A percentile compares a stretch with the other conserved stretches of the same genome.
phyloP scores from a whole-genome alignment of 306 rosid genomes.

The Ochetophila trinervis region DNA sequence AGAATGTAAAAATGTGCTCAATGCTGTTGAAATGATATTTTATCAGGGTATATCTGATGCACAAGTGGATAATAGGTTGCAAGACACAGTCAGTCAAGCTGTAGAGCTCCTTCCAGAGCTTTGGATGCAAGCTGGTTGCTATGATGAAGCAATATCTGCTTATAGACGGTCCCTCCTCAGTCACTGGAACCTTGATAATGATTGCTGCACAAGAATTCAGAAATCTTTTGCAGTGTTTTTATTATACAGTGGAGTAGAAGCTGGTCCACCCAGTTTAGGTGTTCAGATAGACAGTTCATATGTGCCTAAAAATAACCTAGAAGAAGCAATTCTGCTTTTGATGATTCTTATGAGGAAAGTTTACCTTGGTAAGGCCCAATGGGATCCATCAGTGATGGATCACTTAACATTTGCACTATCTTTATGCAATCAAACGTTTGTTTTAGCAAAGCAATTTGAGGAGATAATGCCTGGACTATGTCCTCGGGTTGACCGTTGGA shows the following conservation, averaged over 20 bases:
- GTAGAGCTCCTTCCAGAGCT: slow-evolving; percentile 98
- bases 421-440: slow-evolving; percentile 68
- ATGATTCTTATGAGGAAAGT: slow-evolving; percentile 72
- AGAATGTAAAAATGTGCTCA: slow-evolving; percentile 78
- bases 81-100: slow-evolving; percentile 76
- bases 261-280: slow-evolving; percentile 80
- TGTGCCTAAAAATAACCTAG: slow-evolving; percentile 85
- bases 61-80: slow-evolving; percentile 82
- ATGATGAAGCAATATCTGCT: slow-evolving; percentile 65
- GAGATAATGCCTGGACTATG: slow-evolving; percentile 85
- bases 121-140: slow-evolving; percentile 66
- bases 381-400: slow-evolving; percentile 93
- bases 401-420: slow-evolving; percentile 91
- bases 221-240: slow-evolving; percentile 70
- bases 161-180: slow-evolving; percentile 84
- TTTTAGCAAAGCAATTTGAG: slow-evolving; percentile 73
- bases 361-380: slow-evolving; percentile 59
- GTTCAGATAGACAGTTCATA: slow-evolving; percentile 79
- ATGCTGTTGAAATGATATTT: slow-evolving; percentile 86
- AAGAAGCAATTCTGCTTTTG: slow-evolving; percentile 87
- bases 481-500: slow-evolving; percentile 91
- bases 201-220: slow-evolving; percentile 80
- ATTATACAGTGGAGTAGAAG: slow-evolving; percentile 86
- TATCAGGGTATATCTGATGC: slow-evolving; percentile 63
- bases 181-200: slow-evolving; percentile 90